phyloP scores from a whole-genome alignment of 2,329 filamentous ascomycete species.

The Periconia sp. region DNA sequence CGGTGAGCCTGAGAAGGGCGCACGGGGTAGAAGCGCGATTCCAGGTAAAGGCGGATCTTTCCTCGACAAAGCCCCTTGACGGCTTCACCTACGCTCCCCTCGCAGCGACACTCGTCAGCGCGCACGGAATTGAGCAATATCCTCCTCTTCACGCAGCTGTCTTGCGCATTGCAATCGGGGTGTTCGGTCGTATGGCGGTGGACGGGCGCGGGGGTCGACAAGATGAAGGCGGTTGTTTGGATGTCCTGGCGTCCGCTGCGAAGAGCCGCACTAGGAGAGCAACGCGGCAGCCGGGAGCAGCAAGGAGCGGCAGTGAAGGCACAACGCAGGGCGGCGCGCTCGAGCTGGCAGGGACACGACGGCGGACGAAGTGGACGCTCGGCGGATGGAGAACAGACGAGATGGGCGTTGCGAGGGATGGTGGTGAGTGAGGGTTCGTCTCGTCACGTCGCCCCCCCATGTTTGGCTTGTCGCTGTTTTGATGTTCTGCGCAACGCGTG shows the following conservation, averaged over 20 bases:
- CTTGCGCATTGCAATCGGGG: slow-evolving; percentile 15
- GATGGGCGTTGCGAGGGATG: slow-evolving; percentile 8
- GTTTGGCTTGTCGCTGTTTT: slow-evolving; percentile 38
- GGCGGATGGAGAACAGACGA: background rate
- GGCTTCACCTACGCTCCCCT: slow-evolving; percentile 8
- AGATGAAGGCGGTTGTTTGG: slow-evolving; percentile 11
- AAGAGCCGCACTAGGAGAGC: slow-evolving; percentile 11
- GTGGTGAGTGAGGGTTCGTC: slow-evolving; percentile 16
- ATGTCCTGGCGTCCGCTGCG: slow-evolving; percentile 3
- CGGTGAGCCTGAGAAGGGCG: slow-evolving; percentile 3
- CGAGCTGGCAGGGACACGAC: slow-evolving; percentile 6
- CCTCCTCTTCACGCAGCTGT: slow-evolving; percentile 11
- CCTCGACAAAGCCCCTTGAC: slow-evolving; percentile 9
- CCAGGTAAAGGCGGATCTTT: slow-evolving; percentile 4
- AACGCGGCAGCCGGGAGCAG: slow-evolving; percentile 4
- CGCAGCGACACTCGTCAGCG: slow-evolving; percentile 7
- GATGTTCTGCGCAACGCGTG: slow-evolving; percentile 17
- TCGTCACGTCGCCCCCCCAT: slow-evolving; percentile 12
- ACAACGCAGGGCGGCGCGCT: slow-evolving; percentile 10
- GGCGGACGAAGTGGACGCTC: background rate
- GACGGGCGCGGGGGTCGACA: slow-evolving; percentile 9
- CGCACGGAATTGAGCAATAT: slow-evolving; percentile 10
- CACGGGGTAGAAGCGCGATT: slow-evolving; percentile 6
- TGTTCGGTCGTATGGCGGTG: slow-evolving; percentile 9
- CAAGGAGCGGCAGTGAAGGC: slow-evolving; percentile 12